Evolutionary conservation across 805 yeast genomes (phyloP), one percentile per base, ranked within the genome.

Genomic region (Pichia nakasei): DNA sequence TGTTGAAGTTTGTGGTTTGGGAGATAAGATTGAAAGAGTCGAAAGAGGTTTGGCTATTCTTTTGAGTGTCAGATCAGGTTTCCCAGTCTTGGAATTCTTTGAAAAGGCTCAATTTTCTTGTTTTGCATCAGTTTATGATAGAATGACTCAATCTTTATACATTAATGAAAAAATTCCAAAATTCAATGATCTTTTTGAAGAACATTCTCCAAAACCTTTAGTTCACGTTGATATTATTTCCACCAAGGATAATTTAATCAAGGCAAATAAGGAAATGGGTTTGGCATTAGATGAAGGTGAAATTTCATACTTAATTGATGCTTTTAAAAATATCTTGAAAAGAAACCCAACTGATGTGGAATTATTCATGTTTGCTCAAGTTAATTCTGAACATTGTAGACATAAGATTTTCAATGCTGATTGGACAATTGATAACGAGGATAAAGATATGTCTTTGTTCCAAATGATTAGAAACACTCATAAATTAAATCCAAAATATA

Each of bases 281-380:
- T 72, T 93, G 49, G 98, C 99, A n/a, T 72, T 93, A 55, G 97
- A 94, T 65, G 70, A 75, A 47, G 95, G 95, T 47, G 99, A 93
- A 69, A 86, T 93, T 55, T 85, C 84, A 38, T 93, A 93, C 65
- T 75, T 93, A 58, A 75, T 80, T 56, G 70, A 77, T 26, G 94
- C 97, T 2, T 93, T 93, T 69, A 83, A 78, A 45, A 72, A 81
- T 41, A 74, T 73, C 29, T 68, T 82, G 52, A 79, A 82, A 38
- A 79, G 97, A 65, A 86, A 89, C 61, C 97, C 98, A 43, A 91
- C 97, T 27, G 98, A 93, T 64, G 97, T 88, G 21, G 99, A 93
- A 67, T 72, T 93, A 50, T 93, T 93, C 67, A 93, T 93, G 97
- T 93, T 93, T 71, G 99, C 98, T 35, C 99, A 93, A 69, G 98